Conservation (phyloP, 805 yeast genomes). For the Suhomyces canberraensis region DNA sequence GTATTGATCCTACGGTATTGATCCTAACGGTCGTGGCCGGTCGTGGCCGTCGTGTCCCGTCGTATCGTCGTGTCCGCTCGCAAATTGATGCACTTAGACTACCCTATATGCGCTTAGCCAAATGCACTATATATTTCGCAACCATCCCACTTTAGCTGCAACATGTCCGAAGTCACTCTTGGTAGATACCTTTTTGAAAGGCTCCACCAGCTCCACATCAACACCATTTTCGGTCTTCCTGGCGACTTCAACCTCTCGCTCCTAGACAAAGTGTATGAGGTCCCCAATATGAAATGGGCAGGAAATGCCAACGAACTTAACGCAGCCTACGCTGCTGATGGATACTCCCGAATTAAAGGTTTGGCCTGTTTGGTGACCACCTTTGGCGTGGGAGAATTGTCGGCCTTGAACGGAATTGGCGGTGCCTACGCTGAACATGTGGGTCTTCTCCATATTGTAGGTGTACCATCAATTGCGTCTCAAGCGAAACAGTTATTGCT, state of each 20-base stretch:
- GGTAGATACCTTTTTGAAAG: constrained; percentile 34
- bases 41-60: too few species aligned
- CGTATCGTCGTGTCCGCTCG: too few species aligned
- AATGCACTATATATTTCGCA: too few species aligned
- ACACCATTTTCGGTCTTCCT: constrained; percentile 33
- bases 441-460: constrained; percentile 32
- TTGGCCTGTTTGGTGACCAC: constrained; percentile 31
- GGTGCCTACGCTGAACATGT: constrained; percentile 38
- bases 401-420: constrained; percentile 34
- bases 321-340: constrained; percentile 26
- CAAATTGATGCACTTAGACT: too few species aligned
- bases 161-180: constrained; percentile 26
- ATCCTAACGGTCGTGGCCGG: too few species aligned
- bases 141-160: too few species aligned
- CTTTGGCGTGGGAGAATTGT: constrained; percentile 35
- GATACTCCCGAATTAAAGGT: constrained; percentile 25
- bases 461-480: constrained; percentile 31
- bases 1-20: too few species aligned
- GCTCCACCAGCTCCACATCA: constrained; percentile 28
- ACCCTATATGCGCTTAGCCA: too few species aligned
- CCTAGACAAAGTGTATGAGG: constrained; percentile 32
- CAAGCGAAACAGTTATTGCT: constrained; percentile 37
- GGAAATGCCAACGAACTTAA: constrained; percentile 35
- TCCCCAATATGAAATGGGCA: constrained; percentile 33
- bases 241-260: constrained; percentile 35